A percentile compares a stretch with the other conserved stretches of the same genome.
phyloP scores from a whole-genome alignment of 176 grass and related monocot species.

The Thinopyrum elongatum region DNA sequence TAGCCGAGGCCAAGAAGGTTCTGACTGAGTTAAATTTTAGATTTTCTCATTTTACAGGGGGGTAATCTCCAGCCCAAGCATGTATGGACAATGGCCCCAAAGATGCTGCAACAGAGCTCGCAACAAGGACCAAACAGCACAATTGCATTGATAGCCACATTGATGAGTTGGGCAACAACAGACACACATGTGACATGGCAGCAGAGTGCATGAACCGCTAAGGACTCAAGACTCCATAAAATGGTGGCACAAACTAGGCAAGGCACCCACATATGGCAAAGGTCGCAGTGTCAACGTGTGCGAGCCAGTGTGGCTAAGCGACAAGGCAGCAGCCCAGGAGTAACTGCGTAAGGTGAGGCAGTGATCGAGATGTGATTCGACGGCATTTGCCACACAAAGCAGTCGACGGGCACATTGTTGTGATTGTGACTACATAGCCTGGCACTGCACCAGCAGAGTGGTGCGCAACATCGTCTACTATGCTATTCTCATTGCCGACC shows the following conservation, averaged over 20 bases:
- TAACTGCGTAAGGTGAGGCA: background rate
- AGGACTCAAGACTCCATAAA: background rate
- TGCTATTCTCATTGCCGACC: background rate
- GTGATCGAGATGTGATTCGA: background rate
- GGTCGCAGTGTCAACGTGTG: background rate
- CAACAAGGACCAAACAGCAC: background rate
- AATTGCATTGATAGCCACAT: background rate
- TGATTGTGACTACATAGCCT: background rate
- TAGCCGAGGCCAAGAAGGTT: background rate
- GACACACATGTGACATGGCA: background rate
- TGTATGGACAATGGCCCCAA: background rate
- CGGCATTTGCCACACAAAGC: background rate
- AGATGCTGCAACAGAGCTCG: background rate
- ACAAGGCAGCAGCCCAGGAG: background rate
- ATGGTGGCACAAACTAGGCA: background rate
- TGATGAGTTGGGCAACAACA: background rate
- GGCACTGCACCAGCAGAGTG: background rate
- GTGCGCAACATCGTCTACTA: background rate
- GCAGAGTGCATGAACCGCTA: background rate
- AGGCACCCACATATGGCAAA: background rate
- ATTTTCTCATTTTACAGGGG: background rate
- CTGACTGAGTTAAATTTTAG: background rate
- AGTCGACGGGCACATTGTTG: background rate
- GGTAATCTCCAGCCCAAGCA: background rate
- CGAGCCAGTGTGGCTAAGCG: background rate